A percentile compares a stretch with the other conserved stretches of the same genome.
Evolutionary conservation across 1,284 basidiomycete species (phyloP).

Genomic region (Sanghuangporus sanghuang): DNA sequence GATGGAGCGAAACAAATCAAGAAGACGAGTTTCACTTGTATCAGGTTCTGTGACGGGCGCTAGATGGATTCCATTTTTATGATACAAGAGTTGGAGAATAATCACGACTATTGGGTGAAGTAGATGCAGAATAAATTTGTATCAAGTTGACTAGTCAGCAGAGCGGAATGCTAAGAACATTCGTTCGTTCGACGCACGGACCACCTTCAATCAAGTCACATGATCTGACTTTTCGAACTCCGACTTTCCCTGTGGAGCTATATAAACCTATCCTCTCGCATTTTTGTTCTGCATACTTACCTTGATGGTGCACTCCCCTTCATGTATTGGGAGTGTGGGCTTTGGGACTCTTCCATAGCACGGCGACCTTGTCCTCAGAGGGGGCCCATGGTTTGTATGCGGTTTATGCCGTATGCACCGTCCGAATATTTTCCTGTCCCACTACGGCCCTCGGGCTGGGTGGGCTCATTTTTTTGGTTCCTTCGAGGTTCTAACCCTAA

Average conservation of each 20-base stretch:
- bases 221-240: no score
- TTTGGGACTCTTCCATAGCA: constrained; percentile 28
- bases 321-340: constrained; percentile 27
- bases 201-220: background rate
- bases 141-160: no score
- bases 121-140: no score
- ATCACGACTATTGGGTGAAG: no score
- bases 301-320: constrained; percentile 38
- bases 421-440: constrained; percentile 21
- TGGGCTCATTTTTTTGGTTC: constrained; percentile 15
- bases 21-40: background rate
- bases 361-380: constrained; percentile 31
- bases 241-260: background rate
- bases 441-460: constrained; percentile 20
- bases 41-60: background rate
- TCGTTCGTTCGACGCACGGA: background rate
- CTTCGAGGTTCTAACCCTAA: constrained; percentile 17
- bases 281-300: constrained; percentile 35
- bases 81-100: background rate
- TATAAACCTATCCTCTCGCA: background rate
- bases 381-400: constrained; percentile 20
- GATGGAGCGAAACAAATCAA: no score
- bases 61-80: background rate
- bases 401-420: constrained; percentile 20
- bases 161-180: no score